phyloP scores from a whole-genome alignment of 495 filamentous ascomycete species.

The Talaromyces liani region DNA sequence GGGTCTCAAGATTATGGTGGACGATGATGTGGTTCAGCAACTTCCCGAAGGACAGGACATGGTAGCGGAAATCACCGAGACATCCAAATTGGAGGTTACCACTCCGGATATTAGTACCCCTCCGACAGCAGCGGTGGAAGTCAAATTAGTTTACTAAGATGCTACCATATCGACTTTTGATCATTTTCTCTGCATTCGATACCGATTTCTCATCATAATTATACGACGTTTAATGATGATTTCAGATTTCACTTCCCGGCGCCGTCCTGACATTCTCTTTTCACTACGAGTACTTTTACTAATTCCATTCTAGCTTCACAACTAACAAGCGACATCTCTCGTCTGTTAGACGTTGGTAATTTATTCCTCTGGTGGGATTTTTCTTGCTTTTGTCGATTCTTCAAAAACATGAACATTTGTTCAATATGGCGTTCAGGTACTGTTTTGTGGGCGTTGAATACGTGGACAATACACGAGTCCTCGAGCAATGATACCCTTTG shows the following conservation, averaged over 20 bases:
- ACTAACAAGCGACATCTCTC: not conserved
- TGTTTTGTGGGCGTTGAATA: conserved; percentile 30
- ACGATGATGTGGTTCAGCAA: conserved; percentile 84
- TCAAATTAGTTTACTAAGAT: conserved; percentile 30
- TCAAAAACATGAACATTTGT: conserved; percentile 9
- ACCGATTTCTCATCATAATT: not conserved
- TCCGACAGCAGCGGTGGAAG: conserved; percentile 22
- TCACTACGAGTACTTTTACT: not conserved
- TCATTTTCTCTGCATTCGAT: not conserved
- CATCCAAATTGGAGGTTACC: conserved; percentile 11
- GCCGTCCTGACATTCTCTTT: not conserved
- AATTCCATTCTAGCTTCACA: not conserved
- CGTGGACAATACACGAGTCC: conserved; percentile 43
- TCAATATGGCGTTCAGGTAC: not conserved
- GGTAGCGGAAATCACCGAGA: conserved; percentile 52
- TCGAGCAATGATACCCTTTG: conserved; percentile 41
- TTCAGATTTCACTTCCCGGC: not conserved
- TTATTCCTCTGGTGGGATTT: conserved; percentile 1
- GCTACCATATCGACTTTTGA: not conserved
- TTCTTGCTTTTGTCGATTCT: conserved; percentile 16
- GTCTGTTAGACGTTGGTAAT: not conserved
- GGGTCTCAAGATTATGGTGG: conserved; percentile 76
- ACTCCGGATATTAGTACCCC: conserved; percentile 8
- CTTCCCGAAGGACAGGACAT: conserved; percentile 90
- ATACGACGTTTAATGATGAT: not conserved